A percentile compares a stretch with the other conserved stretches of the same genome.
Conservation (phyloP, 495 filamentous ascomycete genomes). For the Gamarada debralockiae region DNA sequence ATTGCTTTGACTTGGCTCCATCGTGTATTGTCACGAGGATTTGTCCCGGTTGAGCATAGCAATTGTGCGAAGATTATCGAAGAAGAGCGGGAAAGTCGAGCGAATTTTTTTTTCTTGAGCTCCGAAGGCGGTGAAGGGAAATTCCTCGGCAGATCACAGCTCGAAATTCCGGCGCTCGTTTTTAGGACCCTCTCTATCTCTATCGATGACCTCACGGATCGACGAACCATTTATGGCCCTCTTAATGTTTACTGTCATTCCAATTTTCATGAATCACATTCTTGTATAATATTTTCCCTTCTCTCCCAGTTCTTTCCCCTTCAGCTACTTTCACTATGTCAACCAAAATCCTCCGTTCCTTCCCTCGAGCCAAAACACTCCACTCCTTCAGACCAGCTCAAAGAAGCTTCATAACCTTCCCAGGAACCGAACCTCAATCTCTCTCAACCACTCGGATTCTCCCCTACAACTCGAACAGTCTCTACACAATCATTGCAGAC, state of each 20-base stretch:
- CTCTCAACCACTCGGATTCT: constrained; percentile 75
- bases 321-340: constrained; percentile 4
- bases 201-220: too few relatives aligned
- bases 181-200: too few relatives aligned
- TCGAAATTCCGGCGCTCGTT: too few relatives aligned
- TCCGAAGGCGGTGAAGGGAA: too few relatives aligned
- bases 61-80: background rate
- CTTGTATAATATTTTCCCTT: background rate
- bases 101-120: too few relatives aligned
- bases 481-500: constrained; percentile 83
- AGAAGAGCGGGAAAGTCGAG: too few relatives aligned
- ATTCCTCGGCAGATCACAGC: too few relatives aligned
- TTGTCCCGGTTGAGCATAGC: background rate
- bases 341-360: constrained; percentile 14
- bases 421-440: constrained; percentile 40
- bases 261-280: background rate
- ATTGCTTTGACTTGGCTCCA: constrained; percentile 14
- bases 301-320: background rate
- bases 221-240: too few relatives aligned
- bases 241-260: background rate
- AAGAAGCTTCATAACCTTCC: constrained; percentile 35
- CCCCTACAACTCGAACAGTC: constrained; percentile 61
- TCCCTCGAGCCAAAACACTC: constrained; percentile 6
- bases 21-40: too few relatives aligned
- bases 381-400: constrained; percentile 3